These are phyloP conservation scores for Acacia crassicarpa DNA, from an alignment of 306 rosid species.

Conservation along the genomic window DNA sequence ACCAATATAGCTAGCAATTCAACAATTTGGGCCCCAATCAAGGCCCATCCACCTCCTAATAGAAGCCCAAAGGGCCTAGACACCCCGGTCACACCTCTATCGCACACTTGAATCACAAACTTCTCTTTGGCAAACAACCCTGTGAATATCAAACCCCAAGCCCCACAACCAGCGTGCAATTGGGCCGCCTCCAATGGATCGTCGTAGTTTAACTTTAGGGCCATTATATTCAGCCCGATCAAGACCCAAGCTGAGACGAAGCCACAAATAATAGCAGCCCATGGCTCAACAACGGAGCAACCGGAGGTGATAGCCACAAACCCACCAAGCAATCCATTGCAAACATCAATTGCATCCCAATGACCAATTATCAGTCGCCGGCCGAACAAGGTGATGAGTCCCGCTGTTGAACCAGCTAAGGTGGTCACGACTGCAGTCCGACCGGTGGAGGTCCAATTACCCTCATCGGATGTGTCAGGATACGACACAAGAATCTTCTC, in stretches of 20 bases:
- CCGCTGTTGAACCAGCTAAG: slow-evolving; percentile 55
- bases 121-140: slow-evolving; percentile 74
- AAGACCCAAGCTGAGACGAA: slow-evolving; percentile 64
- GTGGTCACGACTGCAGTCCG: slow-evolving; percentile 59
- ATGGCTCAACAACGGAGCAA: slow-evolving; percentile 75
- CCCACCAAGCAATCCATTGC: slow-evolving; percentile 80
- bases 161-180: slow-evolving; percentile 77
- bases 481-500: slow-evolving; percentile 53
- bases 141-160: slow-evolving; percentile 76
- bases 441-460: slow-evolving; percentile 63
- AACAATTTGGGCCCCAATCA: slow-evolving; percentile 61
- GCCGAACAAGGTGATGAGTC: slow-evolving; percentile 55
- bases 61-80: slow-evolving; percentile 58
- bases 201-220: slow-evolving; percentile 58
- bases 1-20: slow-evolving; percentile 55
- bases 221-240: slow-evolving; percentile 63
- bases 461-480: slow-evolving; percentile 33
- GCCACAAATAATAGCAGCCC: slow-evolving; percentile 73
- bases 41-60: slow-evolving; percentile 74
- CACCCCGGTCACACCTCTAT: slow-evolving; percentile 37
- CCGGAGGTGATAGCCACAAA: slow-evolving; percentile 80
- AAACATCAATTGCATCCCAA: slow-evolving; percentile 69
- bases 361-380: slow-evolving; percentile 61
- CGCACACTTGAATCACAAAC: slow-evolving; percentile 52
- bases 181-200: slow-evolving; percentile 79